Evolutionary conservation across 768 basidiomycete genomes (phyloP), one percentile per base, ranked within the genome.

Genomic region (Cyclocybe aegerita): DNA sequence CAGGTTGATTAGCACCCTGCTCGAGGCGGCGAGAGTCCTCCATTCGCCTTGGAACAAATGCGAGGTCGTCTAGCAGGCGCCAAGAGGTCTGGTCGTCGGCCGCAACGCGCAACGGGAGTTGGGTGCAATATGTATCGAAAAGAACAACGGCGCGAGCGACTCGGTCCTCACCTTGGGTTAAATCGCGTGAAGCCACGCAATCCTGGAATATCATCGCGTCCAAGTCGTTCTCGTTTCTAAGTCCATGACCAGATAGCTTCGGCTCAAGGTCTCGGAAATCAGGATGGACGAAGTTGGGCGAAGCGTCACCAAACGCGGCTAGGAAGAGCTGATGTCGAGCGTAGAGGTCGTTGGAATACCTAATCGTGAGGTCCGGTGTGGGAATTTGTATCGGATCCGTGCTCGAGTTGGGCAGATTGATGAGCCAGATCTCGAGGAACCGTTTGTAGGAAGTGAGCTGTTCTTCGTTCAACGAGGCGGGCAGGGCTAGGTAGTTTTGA

Each of bases 11-110:
- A 23, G 48, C 35, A 35, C 39, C 40, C 23, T 54, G 46, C 3
- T 49, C 45, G 7, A 63, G 49, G n/a, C 60, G 58, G 11, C 65
- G 53, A 10, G 51, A 51, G 12, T 53, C 42, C 6, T 49, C 35
- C 50, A 51, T 50, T n/a, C 60, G 43, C 1, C 74, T 63, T 4
- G 78, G 77, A 35, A 80, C 68, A 51, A 81, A 81, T 1, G 63
- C 51, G 5, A 73, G 44, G 9, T 58, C 35, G 42, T 74, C 70
- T 10, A 78, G 44, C 12, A 56, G 41, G 2, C 38, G 40, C 73
- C 75, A 78, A 2, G 38, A 50, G 23, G 58, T 11, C 7, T 43
- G 39, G 9, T 56, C 46, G 9, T 56, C 45, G 1, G 44, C 31
- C 6, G 32, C 31, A 29, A 70, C 55, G 1, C 50, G 57, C 48